phyloP scores from a whole-genome alignment of 2,329 filamentous ascomycete genomes.

The Arthrinium puccinioides region DNA sequence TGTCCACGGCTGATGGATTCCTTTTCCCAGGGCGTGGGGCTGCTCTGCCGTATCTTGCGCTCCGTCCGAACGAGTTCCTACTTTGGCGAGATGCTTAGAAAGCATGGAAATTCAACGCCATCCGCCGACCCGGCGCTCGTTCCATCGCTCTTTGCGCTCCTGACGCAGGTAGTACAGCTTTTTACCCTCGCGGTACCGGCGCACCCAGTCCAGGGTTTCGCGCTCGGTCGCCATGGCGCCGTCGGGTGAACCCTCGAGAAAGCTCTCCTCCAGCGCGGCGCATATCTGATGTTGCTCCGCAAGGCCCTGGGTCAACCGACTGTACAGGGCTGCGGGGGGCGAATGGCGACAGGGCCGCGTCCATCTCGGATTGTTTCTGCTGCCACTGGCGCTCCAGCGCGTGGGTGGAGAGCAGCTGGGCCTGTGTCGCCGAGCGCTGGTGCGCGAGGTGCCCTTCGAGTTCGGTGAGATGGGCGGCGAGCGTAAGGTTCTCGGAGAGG shows the following conservation, averaged over 20 bases:
- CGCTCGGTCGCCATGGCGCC: constrained; percentile 61
- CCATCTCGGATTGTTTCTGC: constrained; percentile 82
- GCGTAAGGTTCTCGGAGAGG: constrained; percentile 63
- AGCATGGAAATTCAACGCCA: constrained; percentile 81
- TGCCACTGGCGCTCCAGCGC: constrained; percentile 90
- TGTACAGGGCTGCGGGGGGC: constrained; percentile 81
- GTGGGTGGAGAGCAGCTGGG: constrained; percentile 74
- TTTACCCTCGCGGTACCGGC: constrained; percentile 71
- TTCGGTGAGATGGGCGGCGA: constrained; percentile 56
- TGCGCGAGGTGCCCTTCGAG: constrained; percentile 50
- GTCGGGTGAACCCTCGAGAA: constrained; percentile 55
- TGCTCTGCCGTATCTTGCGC: no score
- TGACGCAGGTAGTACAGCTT: constrained; percentile 71
- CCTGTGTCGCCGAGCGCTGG: constrained; percentile 66
- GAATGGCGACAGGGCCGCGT: constrained; percentile 75
- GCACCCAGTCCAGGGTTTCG: constrained; percentile 80
- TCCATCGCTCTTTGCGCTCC: constrained; percentile 89
- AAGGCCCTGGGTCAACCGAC: constrained; percentile 67
- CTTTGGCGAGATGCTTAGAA: no score
- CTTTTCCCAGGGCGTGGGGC: no score
- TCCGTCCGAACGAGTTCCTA: no score
- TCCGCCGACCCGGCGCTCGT: constrained; percentile 88
- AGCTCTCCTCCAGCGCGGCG: constrained; percentile 83
- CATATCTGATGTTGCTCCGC: constrained; percentile 79
- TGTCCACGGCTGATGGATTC: no score